Percentiles rank a stretch among this genome's conserved stretches.
Evolutionary conservation across 176 grass and related monocot species (phyloP).

Genomic region (Secale cereale): DNA sequence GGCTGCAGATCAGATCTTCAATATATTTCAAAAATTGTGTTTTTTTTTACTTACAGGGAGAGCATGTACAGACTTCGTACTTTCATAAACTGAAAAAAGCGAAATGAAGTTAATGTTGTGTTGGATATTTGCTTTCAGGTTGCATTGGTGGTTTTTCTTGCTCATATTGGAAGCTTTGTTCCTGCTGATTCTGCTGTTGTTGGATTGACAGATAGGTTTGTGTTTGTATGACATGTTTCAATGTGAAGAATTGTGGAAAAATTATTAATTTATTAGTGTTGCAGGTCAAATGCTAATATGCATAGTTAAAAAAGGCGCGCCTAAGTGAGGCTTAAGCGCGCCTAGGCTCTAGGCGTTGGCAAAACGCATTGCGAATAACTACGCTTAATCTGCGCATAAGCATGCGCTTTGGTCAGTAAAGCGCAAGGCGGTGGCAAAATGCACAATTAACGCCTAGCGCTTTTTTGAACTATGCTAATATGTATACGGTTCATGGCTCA

Average conservation of each 20-base stretch:
- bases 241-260: background rate
- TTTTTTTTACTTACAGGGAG: background rate
- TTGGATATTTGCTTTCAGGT: slow-evolving; percentile 62
- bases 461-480: no score
- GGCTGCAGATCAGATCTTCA: background rate
- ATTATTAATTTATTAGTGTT: background rate
- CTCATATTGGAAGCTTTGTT: slow-evolving; percentile 98
- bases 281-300: slow-evolving; percentile 15
- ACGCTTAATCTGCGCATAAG: no score
- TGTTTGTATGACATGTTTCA: background rate
- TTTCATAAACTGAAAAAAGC: background rate
- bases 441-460: no score
- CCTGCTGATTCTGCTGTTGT: slow-evolving; percentile 93
- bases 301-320: no score
- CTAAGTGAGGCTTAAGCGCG: no score
- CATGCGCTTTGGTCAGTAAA: no score
- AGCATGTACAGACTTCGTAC: background rate
- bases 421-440: no score
- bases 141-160: slow-evolving; percentile 94
- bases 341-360: no score
- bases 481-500: background rate
- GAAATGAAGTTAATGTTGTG: background rate
- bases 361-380: no score
- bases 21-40: background rate
- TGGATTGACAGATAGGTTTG: slow-evolving; percentile 87